Evolutionary conservation across 2,329 filamentous ascomycete genomes (phyloP).

Genomic region (Penicillium paneum): DNA sequence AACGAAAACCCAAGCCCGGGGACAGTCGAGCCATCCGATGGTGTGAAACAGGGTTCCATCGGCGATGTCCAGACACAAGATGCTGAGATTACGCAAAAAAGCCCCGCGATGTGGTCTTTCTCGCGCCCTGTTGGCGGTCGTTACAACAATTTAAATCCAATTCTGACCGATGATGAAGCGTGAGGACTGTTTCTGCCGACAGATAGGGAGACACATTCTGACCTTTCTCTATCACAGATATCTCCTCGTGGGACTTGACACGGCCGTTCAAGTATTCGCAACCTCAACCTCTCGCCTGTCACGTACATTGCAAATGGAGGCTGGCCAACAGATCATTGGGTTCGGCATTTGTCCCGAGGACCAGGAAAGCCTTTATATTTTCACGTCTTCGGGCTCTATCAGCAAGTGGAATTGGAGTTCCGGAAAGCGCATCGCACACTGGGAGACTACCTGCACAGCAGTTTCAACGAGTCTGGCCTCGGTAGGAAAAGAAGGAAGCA

Average conservation of each 20-base stretch:
- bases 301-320: conserved; percentile 62
- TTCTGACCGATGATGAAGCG: conserved; percentile 58
- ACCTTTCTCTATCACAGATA: conserved; percentile 49
- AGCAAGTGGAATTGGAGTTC: conserved; percentile 59
- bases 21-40: conserved; percentile 16
- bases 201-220: conserved; percentile 4
- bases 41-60: conserved; percentile 24
- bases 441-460: conserved; percentile 41
- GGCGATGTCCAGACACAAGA: conserved; percentile 8
- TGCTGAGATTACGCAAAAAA: conserved; percentile 13
- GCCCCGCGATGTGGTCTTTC: conserved; percentile 42
- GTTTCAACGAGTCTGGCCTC: conserved; percentile 27
- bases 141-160: conserved; percentile 55
- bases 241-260: conserved; percentile 71
- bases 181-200: conserved; percentile 28
- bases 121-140: conserved; percentile 54
- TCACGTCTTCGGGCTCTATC: conserved; percentile 51
- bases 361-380: conserved; percentile 53
- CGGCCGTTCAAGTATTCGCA: conserved; percentile 76
- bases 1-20: conserved; percentile 27
- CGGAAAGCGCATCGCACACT: conserved; percentile 44
- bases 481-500: conserved; percentile 23
- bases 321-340: conserved; percentile 48
- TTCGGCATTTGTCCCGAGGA: conserved; percentile 53
- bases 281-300: conserved; percentile 76